phyloP scores from a whole-genome alignment of 805 yeast species.

The Clavispora asparagi region DNA sequence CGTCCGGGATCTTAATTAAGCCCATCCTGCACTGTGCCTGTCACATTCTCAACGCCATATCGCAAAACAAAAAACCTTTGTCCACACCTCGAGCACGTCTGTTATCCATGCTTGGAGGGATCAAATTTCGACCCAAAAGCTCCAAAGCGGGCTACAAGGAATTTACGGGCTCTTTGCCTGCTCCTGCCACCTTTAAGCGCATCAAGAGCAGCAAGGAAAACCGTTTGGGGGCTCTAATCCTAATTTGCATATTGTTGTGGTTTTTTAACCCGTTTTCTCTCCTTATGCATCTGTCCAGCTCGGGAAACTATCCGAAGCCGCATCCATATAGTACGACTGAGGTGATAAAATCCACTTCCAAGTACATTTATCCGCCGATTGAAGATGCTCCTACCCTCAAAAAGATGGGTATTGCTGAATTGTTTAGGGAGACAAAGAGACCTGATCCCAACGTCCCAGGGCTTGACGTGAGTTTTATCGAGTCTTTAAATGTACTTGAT shows the following conservation, averaged over 20 bases:
- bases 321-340: slow-evolving; percentile 30
- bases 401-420: slow-evolving; percentile 47
- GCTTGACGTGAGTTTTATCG: slow-evolving; percentile 27
- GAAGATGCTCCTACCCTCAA: slow-evolving; percentile 62
- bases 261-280: slow-evolving; percentile 6
- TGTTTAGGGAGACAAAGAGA: slow-evolving; percentile 47
- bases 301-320: slow-evolving; percentile 22
- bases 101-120: slow-evolving; percentile 3
- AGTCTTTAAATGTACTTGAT: slow-evolving; percentile 40
- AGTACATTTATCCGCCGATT: slow-evolving; percentile 66
- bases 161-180: slow-evolving; percentile 7
- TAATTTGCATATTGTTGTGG: slow-evolving; percentile 7
- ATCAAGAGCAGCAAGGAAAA: neutral
- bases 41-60: neutral
- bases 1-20: neutral
- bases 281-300: neutral
- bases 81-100: neutral
- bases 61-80: neutral
- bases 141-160: slow-evolving; percentile 2
- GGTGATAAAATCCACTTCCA: slow-evolving; percentile 41
- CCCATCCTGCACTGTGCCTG: neutral
- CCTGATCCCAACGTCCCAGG: slow-evolving; percentile 40
- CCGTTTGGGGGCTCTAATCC: neutral
- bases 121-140: slow-evolving; percentile 14
- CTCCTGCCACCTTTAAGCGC: slow-evolving; percentile 3